These are phyloP conservation scores for Zoysia matrella DNA, from an alignment of 202 grass and related monocot genomes.

Conservation along the genomic window DNA sequence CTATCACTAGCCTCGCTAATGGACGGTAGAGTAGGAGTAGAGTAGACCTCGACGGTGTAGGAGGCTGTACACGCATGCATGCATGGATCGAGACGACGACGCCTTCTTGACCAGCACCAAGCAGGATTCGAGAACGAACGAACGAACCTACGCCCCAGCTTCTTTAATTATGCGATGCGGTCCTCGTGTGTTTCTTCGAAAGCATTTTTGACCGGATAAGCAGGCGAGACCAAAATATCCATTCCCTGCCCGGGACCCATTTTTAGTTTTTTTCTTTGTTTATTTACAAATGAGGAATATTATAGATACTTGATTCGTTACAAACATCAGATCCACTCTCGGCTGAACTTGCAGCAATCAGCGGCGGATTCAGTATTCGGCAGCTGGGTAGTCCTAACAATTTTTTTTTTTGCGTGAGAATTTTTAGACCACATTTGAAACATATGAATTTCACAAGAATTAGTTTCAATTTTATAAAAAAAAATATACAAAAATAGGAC, in stretches of 20 bases:
- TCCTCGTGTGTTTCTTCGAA: neutral
- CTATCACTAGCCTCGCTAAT: too few species aligned
- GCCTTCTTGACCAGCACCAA: neutral
- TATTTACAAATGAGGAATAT: neutral
- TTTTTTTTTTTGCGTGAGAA: too few species aligned
- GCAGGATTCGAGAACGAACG: too few species aligned
- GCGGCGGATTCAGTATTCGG: too few species aligned
- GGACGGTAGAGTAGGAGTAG: neutral
- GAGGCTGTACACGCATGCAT: neutral
- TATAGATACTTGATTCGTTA: neutral
- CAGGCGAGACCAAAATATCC: neutral
- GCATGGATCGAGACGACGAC: neutral
- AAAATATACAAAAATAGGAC: too few species aligned
- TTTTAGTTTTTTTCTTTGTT: neutral
- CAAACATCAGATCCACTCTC: neutral
- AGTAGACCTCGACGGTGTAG: neutral
- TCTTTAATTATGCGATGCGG: neutral
- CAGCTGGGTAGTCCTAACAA: too few species aligned
- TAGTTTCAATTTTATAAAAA: too few species aligned
- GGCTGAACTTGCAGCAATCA: too few species aligned
- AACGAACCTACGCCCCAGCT: too few species aligned
- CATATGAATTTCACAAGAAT: too few species aligned
- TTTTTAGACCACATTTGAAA: too few species aligned
- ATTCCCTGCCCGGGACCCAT: neutral
- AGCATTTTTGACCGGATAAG: constrained; percentile 12